Base-by-base conservation (phyloP, 345 rosid species). In the Durio zibethinus region DNA sequence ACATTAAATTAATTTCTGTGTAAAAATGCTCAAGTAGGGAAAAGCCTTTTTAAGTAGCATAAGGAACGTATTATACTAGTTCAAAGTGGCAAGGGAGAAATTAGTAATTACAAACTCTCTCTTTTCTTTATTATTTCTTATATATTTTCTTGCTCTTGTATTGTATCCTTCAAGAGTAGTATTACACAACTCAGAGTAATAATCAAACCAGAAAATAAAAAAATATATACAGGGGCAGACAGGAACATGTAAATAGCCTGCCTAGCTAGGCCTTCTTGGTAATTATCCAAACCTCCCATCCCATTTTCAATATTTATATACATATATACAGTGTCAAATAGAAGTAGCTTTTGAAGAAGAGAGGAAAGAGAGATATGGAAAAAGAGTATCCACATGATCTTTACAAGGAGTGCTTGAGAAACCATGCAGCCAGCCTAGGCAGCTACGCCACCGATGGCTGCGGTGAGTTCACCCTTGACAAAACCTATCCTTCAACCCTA, bases 351-450 rank as follows among this genome's bases (percentile, higher is more conserved):
- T 21, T 40, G 76, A 52, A 29, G 31, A 59, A 65, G 59, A 76
- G 50, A 74, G 62, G 65, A 5, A 7, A 77, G 53, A 16, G 73
- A 45, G n/a, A 43, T 7, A 69, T 31, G 76, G 80, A 69, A 73
- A 66, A 25, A 78, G 74, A 78, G 71, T 63, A 74, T 27, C 75
- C 73, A 10, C 67, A 68, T 45, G 52, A 76, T 65, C 52, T 64
- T 16, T 94, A 91, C 89, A 80, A 81, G 78, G 96, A 92, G 84
- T 94, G 98, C 87, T 85, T 90, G 77, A 86, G 97, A 43, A 94
- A 94, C 87, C 96, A 94, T 83, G 98, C 98, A 14, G 98, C 97
- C 18, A 88, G 85, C 81, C 83, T 94, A 10, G 97, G 97, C 74
- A 87, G 97, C 74, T 83, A 92, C 75, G 93, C 94, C 77, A 86